Percentiles rank a stretch among this genome's conserved stretches.
These are phyloP conservation scores for Arthonia radiata DNA, from an alignment of 495 filamentous ascomycete species.

Conservation along the genomic window DNA sequence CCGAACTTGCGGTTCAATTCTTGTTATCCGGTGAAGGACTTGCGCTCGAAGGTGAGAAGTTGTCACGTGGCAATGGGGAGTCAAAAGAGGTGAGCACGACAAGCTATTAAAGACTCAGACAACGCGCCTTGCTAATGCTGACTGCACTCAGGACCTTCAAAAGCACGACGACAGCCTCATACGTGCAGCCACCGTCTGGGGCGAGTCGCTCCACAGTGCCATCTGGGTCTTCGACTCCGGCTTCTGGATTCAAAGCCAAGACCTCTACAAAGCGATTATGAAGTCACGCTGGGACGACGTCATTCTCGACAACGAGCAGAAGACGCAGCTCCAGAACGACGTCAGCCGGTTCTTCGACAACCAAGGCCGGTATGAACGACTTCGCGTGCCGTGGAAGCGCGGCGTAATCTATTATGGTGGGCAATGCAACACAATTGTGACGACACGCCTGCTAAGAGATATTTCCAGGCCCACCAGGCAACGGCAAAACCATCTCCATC, in stretches of 20 bases:
- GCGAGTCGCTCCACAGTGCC: slow-evolving; percentile 8
- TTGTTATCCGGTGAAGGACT: slow-evolving; percentile 3
- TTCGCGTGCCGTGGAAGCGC: slow-evolving; percentile 11
- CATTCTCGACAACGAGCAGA: slow-evolving; percentile 8
- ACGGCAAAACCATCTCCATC: slow-evolving; percentile 45
- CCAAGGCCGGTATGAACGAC: slow-evolving; percentile 4
- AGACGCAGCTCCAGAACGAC: slow-evolving; percentile 7
- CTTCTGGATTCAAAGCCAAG: slow-evolving; percentile 7
- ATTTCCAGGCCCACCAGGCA: slow-evolving; percentile 26
- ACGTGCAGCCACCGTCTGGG: no score
- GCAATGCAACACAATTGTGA: no score
- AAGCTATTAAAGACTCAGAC: no score
- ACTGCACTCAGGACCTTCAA: no score
- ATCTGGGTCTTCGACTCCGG: slow-evolving; percentile 9
- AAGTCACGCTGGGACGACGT: slow-evolving; percentile 7
- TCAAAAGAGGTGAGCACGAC: no score
- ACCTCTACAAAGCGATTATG: slow-evolving; percentile 5
- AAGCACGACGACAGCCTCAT: no score
- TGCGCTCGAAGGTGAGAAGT: slow-evolving; percentile 5
- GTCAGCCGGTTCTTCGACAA: slow-evolving; percentile 9
- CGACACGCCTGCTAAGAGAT: no score
- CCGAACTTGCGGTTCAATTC: slow-evolving; percentile 3
- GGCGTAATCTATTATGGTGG: slow-evolving; percentile 24
- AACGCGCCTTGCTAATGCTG: no score
- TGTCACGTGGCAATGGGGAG: no score